These are phyloP conservation scores for Agrocybe praecox DNA, from an alignment of 768 basidiomycete genomes.

Conservation along the genomic window DNA sequence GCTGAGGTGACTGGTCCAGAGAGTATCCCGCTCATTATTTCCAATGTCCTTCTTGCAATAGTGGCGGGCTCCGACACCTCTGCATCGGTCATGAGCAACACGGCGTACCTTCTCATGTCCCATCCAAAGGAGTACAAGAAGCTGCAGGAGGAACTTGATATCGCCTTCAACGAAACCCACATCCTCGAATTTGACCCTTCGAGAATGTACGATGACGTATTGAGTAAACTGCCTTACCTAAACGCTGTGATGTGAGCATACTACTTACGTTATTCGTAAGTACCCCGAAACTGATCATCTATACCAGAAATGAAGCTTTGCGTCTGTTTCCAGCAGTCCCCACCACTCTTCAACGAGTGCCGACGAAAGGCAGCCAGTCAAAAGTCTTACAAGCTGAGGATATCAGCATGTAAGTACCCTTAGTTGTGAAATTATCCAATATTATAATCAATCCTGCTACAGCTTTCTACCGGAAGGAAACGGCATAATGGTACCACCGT, in stretches of 20 bases:
- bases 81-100: constrained; percentile 20
- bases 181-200: constrained; percentile 3
- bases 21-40: constrained; percentile 12
- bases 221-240: constrained; percentile 25
- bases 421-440: not conserved
- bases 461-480: constrained; percentile 38
- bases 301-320: constrained; percentile 34
- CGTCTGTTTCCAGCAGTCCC: constrained; percentile 37
- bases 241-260: constrained; percentile 35
- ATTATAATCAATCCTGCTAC: not conserved
- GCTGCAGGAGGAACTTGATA: constrained; percentile 29
- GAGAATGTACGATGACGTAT: constrained; percentile 13
- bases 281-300: too few species aligned
- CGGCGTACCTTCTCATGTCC: constrained; percentile 26
- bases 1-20: constrained; percentile 12
- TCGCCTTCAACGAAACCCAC: constrained; percentile 11
- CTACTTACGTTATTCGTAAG: not conserved
- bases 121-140: constrained; percentile 22
- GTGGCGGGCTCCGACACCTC: constrained; percentile 34
- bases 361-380: constrained; percentile 25
- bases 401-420: constrained; percentile 13
- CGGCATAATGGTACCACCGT: constrained; percentile 32
- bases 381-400: constrained; percentile 18
- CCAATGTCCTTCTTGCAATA: constrained; percentile 25
- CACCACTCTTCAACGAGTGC: constrained; percentile 30